These are phyloP conservation scores for Boletus subcaerulescens DNA, from an alignment of 768 basidiomycete genomes.

Conservation along the genomic window DNA sequence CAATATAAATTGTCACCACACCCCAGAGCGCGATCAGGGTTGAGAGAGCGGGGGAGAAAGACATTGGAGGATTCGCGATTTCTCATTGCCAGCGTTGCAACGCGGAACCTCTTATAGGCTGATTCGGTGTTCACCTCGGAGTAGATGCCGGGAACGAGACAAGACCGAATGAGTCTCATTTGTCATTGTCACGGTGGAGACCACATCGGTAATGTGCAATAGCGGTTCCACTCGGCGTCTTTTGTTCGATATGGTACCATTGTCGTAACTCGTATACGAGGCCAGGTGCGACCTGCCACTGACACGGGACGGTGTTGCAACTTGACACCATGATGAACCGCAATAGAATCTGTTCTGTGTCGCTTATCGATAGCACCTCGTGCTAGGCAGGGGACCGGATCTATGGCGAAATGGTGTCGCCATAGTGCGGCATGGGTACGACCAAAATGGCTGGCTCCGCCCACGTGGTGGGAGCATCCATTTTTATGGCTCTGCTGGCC, in stretches of 20 bases:
- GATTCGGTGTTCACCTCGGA: slow-evolving; percentile 8
- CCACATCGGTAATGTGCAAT: not conserved
- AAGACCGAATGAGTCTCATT: slow-evolving; percentile 15
- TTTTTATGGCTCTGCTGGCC: no score
- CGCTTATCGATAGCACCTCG: no score
- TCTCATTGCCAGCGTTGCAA: slow-evolving; percentile 1
- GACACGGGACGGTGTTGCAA: no score
- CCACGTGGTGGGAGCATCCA: no score
- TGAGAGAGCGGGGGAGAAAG: slow-evolving; percentile 10
- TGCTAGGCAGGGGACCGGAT: no score
- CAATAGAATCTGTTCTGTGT: no score
- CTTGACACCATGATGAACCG: no score
- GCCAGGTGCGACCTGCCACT: no score
- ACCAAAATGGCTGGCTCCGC: no score
- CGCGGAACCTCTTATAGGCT: slow-evolving; percentile 15
- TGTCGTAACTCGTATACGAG: no score
- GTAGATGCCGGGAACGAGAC: not conserved
- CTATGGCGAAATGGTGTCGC: no score
- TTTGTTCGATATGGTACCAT: not conserved
- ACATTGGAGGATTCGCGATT: slow-evolving; percentile 10
- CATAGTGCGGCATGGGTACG: no score
- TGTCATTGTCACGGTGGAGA: slow-evolving; percentile 7
- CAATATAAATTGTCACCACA: slow-evolving; percentile 17
- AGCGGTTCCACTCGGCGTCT: not conserved
- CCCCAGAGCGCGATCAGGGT: slow-evolving; percentile 23